Conservation (phyloP, 2,329 filamentous ascomycete species). For the Penicillium concentricum region DNA sequence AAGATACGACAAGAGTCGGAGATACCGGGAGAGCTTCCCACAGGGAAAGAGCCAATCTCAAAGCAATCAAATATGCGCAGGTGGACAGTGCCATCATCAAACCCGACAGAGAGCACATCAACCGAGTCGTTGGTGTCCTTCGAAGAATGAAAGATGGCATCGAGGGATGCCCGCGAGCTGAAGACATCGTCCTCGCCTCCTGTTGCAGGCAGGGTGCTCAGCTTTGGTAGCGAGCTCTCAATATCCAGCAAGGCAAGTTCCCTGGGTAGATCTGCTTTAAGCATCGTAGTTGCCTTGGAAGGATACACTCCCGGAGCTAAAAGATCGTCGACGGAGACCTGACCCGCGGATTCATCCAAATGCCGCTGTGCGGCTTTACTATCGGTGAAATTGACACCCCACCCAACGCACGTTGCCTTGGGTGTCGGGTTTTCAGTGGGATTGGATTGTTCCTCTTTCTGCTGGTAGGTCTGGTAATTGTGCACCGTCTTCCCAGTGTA, state of each 20-base stretch:
- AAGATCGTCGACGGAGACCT: slow-evolving; percentile 44
- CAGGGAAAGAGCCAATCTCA: slow-evolving; percentile 62
- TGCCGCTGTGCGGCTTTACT: slow-evolving; percentile 44
- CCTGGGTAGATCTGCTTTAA: slow-evolving; percentile 62
- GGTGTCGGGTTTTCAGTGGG: slow-evolving; percentile 5
- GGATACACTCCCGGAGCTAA: slow-evolving; percentile 40
- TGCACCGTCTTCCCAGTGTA: slow-evolving; percentile 81
- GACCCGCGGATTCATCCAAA: slow-evolving; percentile 35
- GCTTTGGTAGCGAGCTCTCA: slow-evolving; percentile 71
- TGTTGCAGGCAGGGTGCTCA: slow-evolving; percentile 68
- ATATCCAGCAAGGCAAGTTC: slow-evolving; percentile 74
- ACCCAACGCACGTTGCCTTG: slow-evolving; percentile 51
- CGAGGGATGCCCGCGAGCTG: slow-evolving; percentile 66
- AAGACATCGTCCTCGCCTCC: slow-evolving; percentile 65
- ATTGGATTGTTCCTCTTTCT: slow-evolving; percentile 8
- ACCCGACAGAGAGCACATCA: slow-evolving; percentile 74
- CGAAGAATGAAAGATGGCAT: slow-evolving; percentile 66
- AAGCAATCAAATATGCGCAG: slow-evolving; percentile 85
- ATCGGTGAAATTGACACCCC: slow-evolving; percentile 57
- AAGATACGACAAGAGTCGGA: slow-evolving; percentile 43
- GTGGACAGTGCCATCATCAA: slow-evolving; percentile 68
- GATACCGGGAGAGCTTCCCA: slow-evolving; percentile 42
- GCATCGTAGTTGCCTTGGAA: slow-evolving; percentile 35
- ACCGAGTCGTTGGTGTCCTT: slow-evolving; percentile 70
- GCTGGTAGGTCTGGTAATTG: slow-evolving; percentile 52